Conservation (phyloP, 2,329 filamentous ascomycete species). For the Sporothrix pallida region DNA sequence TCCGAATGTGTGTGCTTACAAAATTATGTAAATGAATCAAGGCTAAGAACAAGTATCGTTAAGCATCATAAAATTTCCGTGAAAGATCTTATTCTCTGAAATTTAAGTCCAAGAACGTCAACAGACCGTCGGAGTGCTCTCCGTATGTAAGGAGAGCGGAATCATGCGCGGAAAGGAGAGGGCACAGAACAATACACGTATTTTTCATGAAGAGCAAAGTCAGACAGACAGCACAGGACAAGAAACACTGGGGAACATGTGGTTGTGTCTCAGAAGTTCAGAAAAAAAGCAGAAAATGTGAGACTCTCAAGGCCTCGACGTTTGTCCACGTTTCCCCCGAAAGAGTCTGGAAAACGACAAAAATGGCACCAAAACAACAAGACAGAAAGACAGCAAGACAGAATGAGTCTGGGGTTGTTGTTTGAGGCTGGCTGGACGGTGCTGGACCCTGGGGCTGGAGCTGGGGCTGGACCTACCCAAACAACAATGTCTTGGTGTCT, state of each 20-base stretch:
- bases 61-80: no score
- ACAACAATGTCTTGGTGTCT: slow-evolving; percentile 7
- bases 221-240: background rate
- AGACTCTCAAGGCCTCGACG: background rate
- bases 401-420: background rate
- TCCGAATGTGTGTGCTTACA: background rate
- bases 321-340: no score
- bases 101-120: no score
- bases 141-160: background rate
- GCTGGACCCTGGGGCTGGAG: background rate
- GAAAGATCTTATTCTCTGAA: no score
- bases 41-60: no score
- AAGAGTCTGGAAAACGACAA: no score
- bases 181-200: background rate
- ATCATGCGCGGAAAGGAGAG: no score
- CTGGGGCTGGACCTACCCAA: background rate
- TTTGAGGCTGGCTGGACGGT: background rate
- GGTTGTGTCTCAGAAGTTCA: background rate
- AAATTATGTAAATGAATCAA: no score
- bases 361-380: no score
- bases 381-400: no score
- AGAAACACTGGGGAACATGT: background rate
- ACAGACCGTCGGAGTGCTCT: background rate
- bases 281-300: no score
- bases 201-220: background rate